These are phyloP conservation scores for Coemansia sp. DNA, from an alignment of 192 early-diverging fungal genomes.

Conservation along the genomic window DNA sequence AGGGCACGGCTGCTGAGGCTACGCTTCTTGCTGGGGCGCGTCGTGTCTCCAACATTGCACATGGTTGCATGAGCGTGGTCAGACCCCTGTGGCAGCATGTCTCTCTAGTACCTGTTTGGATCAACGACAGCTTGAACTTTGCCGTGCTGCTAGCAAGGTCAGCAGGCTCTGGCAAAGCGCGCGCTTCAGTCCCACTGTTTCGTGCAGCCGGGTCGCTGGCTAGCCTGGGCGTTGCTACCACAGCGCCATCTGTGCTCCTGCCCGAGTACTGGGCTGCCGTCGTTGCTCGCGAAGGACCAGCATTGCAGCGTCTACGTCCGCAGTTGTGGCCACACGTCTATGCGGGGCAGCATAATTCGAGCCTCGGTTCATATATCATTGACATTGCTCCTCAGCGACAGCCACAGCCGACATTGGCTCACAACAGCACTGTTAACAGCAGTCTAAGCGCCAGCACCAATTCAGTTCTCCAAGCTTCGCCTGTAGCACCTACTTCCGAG, in stretches of 20 bases:
- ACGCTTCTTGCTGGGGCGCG: not conserved
- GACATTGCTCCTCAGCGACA: constrained; percentile 13
- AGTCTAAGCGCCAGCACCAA: not conserved
- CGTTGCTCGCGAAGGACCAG: constrained; percentile 15
- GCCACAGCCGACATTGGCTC: not conserved
- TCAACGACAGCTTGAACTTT: not conserved
- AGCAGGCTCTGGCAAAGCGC: not conserved
- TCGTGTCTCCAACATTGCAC: not conserved
- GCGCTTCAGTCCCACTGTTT: not conserved
- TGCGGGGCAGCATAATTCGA: not conserved
- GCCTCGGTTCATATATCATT: not conserved
- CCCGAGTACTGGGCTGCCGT: constrained; percentile 32
- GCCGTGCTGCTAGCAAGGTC: not conserved
- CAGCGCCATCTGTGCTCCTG: constrained; percentile 31
- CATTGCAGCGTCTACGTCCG: constrained; percentile 44
- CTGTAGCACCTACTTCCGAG: not conserved
- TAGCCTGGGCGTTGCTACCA: constrained; percentile 12
- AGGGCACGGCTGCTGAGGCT: not conserved
- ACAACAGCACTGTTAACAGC: not conserved
- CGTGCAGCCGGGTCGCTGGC: not conserved
- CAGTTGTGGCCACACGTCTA: constrained; percentile 42
- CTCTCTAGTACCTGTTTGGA: not conserved
- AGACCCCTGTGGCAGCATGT: constrained; percentile 3
- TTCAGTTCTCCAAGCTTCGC: not conserved
- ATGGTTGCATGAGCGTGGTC: not conserved